These are phyloP conservation scores for Mariannaea elegans DNA, from an alignment of 2,329 filamentous ascomycete genomes.

Conservation along the genomic window DNA sequence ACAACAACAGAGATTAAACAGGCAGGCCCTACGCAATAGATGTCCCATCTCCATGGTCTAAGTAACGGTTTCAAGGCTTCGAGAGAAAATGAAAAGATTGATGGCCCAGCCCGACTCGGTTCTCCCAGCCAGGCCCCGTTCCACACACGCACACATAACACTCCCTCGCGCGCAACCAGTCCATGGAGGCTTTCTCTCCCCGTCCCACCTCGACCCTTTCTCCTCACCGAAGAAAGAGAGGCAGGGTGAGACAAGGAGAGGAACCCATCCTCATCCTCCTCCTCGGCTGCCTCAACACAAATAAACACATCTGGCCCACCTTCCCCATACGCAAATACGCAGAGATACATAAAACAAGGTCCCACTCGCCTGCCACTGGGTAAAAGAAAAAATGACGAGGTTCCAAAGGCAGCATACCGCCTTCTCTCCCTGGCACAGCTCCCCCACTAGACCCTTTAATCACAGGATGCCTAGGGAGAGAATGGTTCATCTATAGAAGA, in stretches of 20 bases:
- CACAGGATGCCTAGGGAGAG: conserved; percentile 29
- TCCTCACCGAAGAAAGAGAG: conserved; percentile 38
- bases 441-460: conserved; percentile 13
- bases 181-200: conserved; percentile 29
- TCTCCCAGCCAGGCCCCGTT: conserved; percentile 35
- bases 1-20: conserved; percentile 44
- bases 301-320: conserved; percentile 43
- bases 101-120: conserved; percentile 52
- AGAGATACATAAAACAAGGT: conserved; percentile 48
- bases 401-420: conserved; percentile 33
- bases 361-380: conserved; percentile 45
- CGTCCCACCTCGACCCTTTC: conserved; percentile 35
- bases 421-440: conserved; percentile 20
- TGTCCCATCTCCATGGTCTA: conserved; percentile 50
- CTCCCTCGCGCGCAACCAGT: conserved; percentile 34
- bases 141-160: conserved; percentile 38
- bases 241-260: conserved; percentile 1
- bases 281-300: conserved; percentile 36
- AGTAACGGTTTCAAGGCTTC: conserved; percentile 46
- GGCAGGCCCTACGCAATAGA: conserved; percentile 45
- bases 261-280: conserved; percentile 36
- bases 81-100: conserved; percentile 58
- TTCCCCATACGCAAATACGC: conserved; percentile 42
- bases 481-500: conserved; percentile 32
- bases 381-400: conserved; percentile 42